Evolutionary conservation across 106 monocot species (phyloP), one percentile per base, ranked within the genome.

Genomic region (Allium cepa): DNA sequence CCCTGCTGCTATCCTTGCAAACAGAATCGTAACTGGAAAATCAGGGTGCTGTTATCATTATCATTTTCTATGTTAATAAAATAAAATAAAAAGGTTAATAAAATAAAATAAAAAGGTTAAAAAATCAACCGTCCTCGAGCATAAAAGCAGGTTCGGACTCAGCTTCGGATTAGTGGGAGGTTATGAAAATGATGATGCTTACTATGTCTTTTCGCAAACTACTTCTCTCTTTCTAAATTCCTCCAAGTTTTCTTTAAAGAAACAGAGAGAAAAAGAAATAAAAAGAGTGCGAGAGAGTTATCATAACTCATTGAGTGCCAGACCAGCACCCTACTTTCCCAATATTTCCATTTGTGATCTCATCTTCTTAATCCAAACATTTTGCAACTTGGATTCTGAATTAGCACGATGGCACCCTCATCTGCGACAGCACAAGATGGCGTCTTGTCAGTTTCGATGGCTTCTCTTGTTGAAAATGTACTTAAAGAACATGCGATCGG

Each of bases 381-480:
- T 22, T 6, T 2, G 11, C 11, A 17, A 68, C 28, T 68, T 51
- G 67, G 53, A n/a, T 14, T 68, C 66, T 57, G 69, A 56, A 56
- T 69, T 57, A 0, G 45, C 46, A 7, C 8, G 14, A 46, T 45
- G 15, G 17, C 9, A n/a, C 46, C 56, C 16, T 9, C 18, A 28
- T 9, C 52, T 53, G 71, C 64, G 59, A 71, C 70, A 77, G 79
- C 78, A 46, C 22, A 79, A 22, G 91, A 80, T 53, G 77, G 79
- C 26, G 12, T 83, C 7, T 70, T 83, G 36, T 78, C 83, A 14
- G 62, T 92, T 17, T 82, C 88, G 66, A 74, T 83, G 69, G 84
- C 87, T 7, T 78, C 97, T 9, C 79, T 96, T 26, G 74, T 85
- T 17, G 90, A 87, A 71, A 89, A 99, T 59, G 92, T 92, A 53